These are phyloP conservation scores for Ehretia macrophylla DNA, from an alignment of 257 asterid species.

Conservation along the genomic window DNA sequence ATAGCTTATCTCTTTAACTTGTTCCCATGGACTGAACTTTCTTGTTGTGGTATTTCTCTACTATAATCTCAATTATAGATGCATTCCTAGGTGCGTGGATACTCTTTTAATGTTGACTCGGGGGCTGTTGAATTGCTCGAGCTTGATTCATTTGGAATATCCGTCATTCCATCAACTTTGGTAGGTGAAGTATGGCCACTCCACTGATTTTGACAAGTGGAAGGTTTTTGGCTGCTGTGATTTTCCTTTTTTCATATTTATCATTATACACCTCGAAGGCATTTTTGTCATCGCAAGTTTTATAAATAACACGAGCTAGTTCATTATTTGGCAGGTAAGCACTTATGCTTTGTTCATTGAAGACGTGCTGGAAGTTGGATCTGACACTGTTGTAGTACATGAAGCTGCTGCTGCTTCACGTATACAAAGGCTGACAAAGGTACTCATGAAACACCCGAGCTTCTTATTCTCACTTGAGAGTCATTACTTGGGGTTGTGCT, in stretches of 20 bases:
- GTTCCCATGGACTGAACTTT: neutral
- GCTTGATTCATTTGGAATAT: slow-evolving; percentile 70
- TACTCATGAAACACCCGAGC: neutral
- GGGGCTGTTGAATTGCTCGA: slow-evolving; percentile 57
- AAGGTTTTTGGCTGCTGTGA: neutral
- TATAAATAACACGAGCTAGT: neutral
- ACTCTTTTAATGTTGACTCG: slow-evolving; percentile 51
- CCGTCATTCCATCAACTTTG: slow-evolving; percentile 66
- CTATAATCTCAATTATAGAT: slow-evolving; percentile 4
- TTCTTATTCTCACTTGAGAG: too few species aligned
- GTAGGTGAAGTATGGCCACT: slow-evolving; percentile 34
- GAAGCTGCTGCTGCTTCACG: slow-evolving; percentile 58
- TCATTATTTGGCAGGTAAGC: slow-evolving; percentile 45
- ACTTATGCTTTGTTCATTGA: slow-evolving; percentile 53
- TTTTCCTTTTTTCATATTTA: neutral
- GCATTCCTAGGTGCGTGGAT: slow-evolving; percentile 58
- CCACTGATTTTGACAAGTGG: neutral
- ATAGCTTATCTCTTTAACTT: slow-evolving; percentile 8
- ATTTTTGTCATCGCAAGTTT: neutral
- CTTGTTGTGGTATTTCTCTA: slow-evolving; percentile 3
- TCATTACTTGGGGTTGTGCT: neutral
- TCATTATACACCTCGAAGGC: too few species aligned
- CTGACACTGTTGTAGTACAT: slow-evolving; percentile 48
- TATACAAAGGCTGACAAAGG: slow-evolving; percentile 68
- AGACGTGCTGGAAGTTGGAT: slow-evolving; percentile 52